These are phyloP conservation scores for Trametes coccinea DNA, from an alignment of 768 basidiomycete genomes.

Conservation along the genomic window DNA sequence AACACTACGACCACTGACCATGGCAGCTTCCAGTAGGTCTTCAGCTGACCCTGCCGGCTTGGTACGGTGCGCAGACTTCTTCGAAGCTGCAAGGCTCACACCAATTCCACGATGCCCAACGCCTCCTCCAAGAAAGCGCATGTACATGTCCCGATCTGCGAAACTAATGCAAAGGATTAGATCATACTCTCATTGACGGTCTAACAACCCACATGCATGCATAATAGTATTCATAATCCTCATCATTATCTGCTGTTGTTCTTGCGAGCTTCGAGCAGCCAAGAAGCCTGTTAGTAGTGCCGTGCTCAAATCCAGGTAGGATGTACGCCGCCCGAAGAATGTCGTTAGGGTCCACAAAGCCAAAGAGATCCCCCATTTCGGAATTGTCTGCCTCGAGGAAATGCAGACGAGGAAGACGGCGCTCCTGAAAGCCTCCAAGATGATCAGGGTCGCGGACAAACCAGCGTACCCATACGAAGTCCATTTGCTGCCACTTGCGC, in stretches of 20 bases:
- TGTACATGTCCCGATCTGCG: constrained; percentile 31
- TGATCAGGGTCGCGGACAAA: constrained; percentile 29
- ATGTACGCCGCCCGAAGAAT: constrained; percentile 44
- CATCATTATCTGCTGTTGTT: not conserved
- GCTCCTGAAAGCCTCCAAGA: not conserved
- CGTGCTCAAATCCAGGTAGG: constrained; percentile 41
- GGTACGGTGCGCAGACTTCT: too few relatives aligned
- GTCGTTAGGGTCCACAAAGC: constrained; percentile 45
- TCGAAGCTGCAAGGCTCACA: too few relatives aligned
- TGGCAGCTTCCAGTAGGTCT: too few relatives aligned
- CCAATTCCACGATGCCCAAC: too few relatives aligned
- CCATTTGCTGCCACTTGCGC: constrained; percentile 20
- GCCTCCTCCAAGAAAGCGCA: constrained; percentile 17
- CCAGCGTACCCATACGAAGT: constrained; percentile 42
- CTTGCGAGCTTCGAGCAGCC: constrained; percentile 12
- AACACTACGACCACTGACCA: too few relatives aligned
- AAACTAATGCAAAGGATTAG: too few relatives aligned
- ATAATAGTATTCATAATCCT: constrained; percentile 27
- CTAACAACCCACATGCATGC: constrained; percentile 27
- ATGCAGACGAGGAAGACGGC: not conserved
- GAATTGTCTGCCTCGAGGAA: not conserved
- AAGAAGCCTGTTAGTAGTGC: constrained; percentile 19
- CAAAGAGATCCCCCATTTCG: constrained; percentile 29
- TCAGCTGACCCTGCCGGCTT: too few relatives aligned
- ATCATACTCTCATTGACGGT: too few relatives aligned